phyloP scores from a whole-genome alignment of 1,284 basidiomycete species.

The Papiliotrema flavescens region DNA sequence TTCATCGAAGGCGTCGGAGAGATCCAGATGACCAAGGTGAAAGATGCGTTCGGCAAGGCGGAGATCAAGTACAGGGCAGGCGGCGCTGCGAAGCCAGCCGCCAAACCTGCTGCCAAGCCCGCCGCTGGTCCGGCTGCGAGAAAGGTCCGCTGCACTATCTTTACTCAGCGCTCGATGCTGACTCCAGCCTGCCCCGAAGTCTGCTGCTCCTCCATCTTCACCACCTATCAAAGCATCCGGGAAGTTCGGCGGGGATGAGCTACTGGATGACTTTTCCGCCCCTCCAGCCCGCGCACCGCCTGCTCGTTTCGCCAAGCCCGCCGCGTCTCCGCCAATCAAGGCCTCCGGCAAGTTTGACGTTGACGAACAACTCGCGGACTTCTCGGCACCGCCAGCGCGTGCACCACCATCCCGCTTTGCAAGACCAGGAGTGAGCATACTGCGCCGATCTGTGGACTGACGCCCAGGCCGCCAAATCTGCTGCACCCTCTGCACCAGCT shows the following conservation, averaged over 20 bases:
- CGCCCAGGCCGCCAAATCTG: slow-evolving; percentile 7
- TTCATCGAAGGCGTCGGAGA: slow-evolving; percentile 84
- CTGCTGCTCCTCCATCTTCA: neutral
- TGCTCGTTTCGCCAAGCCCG: neutral
- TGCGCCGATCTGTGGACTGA: neutral
- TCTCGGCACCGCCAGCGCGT: slow-evolving; percentile 9
- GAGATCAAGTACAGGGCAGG: slow-evolving; percentile 78
- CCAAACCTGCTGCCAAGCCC: slow-evolving; percentile 48
- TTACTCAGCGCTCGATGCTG: slow-evolving; percentile 10
- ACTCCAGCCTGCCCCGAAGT: neutral
- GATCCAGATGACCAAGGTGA: slow-evolving; percentile 87
- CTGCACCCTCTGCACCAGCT: slow-evolving; percentile 7
- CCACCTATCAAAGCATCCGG: slow-evolving; percentile 5
- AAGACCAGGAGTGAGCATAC: slow-evolving; percentile 16
- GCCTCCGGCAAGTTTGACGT: neutral
- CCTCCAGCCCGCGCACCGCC: slow-evolving; percentile 14
- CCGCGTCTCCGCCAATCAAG: slow-evolving; percentile 19
- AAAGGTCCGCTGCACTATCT: neutral
- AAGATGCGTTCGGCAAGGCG: slow-evolving; percentile 86
- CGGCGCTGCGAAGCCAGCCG: slow-evolving; percentile 46
- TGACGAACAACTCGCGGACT: neutral
- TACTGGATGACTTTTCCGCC: slow-evolving; percentile 3
- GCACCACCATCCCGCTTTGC: slow-evolving; percentile 7
- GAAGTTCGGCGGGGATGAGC: neutral
- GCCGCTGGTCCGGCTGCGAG: neutral